Conservation (phyloP, 2,329 filamentous ascomycete species). For the Torrubiella hemipterigena region DNA sequence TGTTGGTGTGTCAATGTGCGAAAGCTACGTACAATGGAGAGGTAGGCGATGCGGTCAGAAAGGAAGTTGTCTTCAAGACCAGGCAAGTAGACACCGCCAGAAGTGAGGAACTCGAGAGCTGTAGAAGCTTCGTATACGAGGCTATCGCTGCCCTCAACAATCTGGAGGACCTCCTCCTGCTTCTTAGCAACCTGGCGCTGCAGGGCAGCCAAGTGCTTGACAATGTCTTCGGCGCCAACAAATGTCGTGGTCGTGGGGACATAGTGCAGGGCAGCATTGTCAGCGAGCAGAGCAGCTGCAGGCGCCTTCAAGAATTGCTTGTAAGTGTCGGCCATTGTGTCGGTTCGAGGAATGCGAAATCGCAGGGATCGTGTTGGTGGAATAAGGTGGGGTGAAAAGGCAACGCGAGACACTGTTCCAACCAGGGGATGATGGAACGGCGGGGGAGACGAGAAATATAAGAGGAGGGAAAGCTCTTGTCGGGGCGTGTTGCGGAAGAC, state of each 20-base stretch:
- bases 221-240: constrained; percentile 58
- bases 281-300: constrained; percentile 48
- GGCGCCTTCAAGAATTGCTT: constrained; percentile 61
- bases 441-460: no score
- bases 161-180: constrained; percentile 62
- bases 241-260: constrained; percentile 76
- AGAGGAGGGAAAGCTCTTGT: no score
- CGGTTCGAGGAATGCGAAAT: constrained; percentile 8
- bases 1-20: no score
- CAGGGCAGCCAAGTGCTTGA: constrained; percentile 67
- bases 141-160: constrained; percentile 58
- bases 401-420: no score
- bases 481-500: no score
- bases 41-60: constrained; percentile 63
- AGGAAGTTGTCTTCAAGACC: constrained; percentile 91
- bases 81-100: constrained; percentile 79
- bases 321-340: constrained; percentile 43
- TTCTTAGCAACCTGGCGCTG: constrained; percentile 71
- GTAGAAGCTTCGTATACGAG: constrained; percentile 79
- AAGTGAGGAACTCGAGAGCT: constrained; percentile 65
- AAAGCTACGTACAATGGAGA: constrained; percentile 62
- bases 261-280: constrained; percentile 67
- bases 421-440: no score
- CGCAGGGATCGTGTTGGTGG: constrained; percentile 2
- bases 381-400: neutral